A percentile compares a stretch with the other conserved stretches of the same genome.
phyloP scores from a whole-genome alignment of 495 filamentous ascomycete genomes.

The Xylaria castorea region DNA sequence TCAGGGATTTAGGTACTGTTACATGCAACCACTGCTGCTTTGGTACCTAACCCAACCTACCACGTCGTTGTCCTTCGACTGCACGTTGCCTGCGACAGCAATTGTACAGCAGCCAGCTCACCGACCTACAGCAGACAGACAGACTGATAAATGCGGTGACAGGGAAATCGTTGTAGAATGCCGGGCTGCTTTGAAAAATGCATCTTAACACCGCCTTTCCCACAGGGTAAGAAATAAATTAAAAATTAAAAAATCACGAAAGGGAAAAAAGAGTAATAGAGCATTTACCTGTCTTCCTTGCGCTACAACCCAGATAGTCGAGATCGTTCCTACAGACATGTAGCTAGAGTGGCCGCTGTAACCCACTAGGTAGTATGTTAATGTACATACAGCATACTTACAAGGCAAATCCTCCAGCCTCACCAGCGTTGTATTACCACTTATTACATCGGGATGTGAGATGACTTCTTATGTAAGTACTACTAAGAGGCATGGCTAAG shows the following conservation, averaged over 20 bases:
- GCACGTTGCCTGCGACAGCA: constrained; percentile 26
- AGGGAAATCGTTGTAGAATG: constrained; percentile 4
- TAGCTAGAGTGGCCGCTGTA: background rate
- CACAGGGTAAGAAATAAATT: background rate
- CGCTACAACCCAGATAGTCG: background rate
- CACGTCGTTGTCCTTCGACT: constrained; percentile 29
- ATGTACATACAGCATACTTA: constrained; percentile 5
- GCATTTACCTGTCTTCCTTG: background rate
- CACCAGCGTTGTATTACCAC: constrained; percentile 9
- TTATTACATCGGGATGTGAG: constrained; percentile 1
- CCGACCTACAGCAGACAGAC: constrained; percentile 19
- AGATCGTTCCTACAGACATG: constrained; percentile 9
- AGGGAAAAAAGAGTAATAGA: background rate
- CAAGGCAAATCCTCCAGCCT: background rate
- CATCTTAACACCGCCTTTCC: constrained; percentile 6
- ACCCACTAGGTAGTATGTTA: background rate
- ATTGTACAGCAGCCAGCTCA: constrained; percentile 29
- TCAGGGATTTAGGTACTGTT: constrained; percentile 22
- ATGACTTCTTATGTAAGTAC: background rate
- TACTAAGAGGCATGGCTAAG: constrained; percentile 12
- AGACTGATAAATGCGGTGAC: background rate
- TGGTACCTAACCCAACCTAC: constrained; percentile 29
- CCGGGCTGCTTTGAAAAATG: background rate
- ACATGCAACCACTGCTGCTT: constrained; percentile 27
- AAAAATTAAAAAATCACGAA: background rate